Conservation (phyloP, 2,329 filamentous ascomycete genomes). For the Trichoderma cornu-damae region DNA sequence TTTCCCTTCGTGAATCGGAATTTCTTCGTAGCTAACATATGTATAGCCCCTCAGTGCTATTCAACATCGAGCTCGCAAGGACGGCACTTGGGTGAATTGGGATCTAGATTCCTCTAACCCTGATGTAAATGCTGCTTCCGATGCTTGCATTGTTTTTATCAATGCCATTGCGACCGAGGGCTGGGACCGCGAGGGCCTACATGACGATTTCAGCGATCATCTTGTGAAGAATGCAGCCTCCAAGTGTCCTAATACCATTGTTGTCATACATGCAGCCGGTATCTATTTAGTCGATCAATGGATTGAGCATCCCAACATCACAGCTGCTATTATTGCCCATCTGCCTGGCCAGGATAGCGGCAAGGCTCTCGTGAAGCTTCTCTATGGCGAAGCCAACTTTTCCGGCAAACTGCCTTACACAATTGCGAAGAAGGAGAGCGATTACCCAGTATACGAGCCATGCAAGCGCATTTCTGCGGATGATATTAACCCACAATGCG, state of each 20-base stretch:
- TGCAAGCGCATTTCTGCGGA: slow-evolving; percentile 38
- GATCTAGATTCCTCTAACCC: slow-evolving; percentile 34
- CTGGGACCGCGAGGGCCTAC: slow-evolving; percentile 60
- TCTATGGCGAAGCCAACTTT: slow-evolving; percentile 52
- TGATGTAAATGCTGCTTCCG: slow-evolving; percentile 36
- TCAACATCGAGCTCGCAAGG: slow-evolving; percentile 47
- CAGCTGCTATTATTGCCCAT: slow-evolving; percentile 57
- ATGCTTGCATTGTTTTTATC: slow-evolving; percentile 76
- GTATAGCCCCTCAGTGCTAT: slow-evolving; percentile 50
- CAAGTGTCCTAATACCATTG: slow-evolving; percentile 58
- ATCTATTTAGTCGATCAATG: slow-evolving; percentile 57
- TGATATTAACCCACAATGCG: slow-evolving; percentile 54
- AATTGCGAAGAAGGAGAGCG: slow-evolving; percentile 47
- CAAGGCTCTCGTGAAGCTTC: slow-evolving; percentile 47
- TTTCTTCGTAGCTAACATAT: neutral
- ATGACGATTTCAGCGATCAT: slow-evolving; percentile 61
- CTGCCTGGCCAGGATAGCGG: slow-evolving; percentile 64
- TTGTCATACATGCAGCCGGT: slow-evolving; percentile 59
- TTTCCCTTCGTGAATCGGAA: neutral
- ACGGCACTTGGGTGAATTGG: slow-evolving; percentile 53
- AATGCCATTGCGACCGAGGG: slow-evolving; percentile 76
- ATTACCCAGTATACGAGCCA: slow-evolving; percentile 39
- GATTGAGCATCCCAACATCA: slow-evolving; percentile 61
- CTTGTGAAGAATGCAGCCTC: slow-evolving; percentile 55
- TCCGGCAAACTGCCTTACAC: slow-evolving; percentile 60